Percentiles rank a stretch among this genome's conserved stretches.
Evolutionary conservation across 192 early-diverging fungal genomes (phyloP).

Genomic region (Linderina pennispora): DNA sequence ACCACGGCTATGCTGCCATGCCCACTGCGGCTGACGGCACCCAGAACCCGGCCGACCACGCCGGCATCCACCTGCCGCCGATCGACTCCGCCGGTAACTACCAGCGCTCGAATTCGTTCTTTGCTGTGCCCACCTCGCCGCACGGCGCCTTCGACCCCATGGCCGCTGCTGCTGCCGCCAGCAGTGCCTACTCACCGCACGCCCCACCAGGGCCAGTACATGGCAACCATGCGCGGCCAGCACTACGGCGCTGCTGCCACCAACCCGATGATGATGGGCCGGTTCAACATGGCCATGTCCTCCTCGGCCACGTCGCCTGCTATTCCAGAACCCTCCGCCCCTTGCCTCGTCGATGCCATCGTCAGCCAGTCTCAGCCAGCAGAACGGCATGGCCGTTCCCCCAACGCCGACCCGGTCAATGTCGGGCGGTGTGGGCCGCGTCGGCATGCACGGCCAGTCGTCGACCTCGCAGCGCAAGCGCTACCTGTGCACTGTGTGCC

Average conservation of each 20-base stretch:
- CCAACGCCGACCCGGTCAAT: slow-evolving; percentile 21
- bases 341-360: slow-evolving; percentile 4
- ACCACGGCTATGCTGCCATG: not conserved
- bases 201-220: slow-evolving; percentile 13
- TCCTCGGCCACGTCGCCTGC: slow-evolving; percentile 2
- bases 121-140: slow-evolving; percentile 27
- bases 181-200: slow-evolving; percentile 23
- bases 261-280: slow-evolving; percentile 37
- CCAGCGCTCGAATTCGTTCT: slow-evolving; percentile 34
- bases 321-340: slow-evolving; percentile 14
- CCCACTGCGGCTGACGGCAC: not conserved
- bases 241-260: slow-evolving; percentile 1
- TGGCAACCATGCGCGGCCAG: slow-evolving; percentile 3
- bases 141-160: slow-evolving; percentile 25
- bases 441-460: slow-evolving; percentile 26
- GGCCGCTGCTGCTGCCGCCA: slow-evolving; percentile 9
- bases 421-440: slow-evolving; percentile 6
- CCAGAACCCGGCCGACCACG: slow-evolving; percentile 6
- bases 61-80: slow-evolving; percentile 30
- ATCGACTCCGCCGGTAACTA: slow-evolving; percentile 18
- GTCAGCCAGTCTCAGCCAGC: slow-evolving; percentile 1
- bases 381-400: slow-evolving; percentile 16
- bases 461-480: slow-evolving; percentile 49
- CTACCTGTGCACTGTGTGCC: slow-evolving; percentile 43
- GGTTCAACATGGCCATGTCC: slow-evolving; percentile 24